Base-by-base conservation (phyloP, 164 flowering plant genomes). In the Annona cherimola region DNA sequence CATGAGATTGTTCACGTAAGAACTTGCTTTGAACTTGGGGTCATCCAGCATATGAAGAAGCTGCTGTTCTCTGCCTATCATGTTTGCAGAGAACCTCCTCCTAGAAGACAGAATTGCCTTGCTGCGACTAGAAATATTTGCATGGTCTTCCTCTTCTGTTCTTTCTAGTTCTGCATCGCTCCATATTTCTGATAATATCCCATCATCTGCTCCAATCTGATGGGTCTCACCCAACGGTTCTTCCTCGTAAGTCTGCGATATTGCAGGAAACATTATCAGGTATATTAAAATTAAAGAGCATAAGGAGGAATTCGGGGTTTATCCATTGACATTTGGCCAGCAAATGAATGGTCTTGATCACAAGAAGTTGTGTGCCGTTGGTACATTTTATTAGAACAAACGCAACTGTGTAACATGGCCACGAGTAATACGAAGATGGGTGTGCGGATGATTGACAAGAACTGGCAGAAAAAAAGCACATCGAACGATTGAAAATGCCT, bases 231-330 rank as follows among this genome's bases (percentile, higher is more conserved):
- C 83, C 42, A 86, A 68, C 67, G 96, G 85, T 61, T 88, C 93
- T 64, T 88, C 96, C 57, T 87, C 94, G 75, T 94, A 94, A 77
- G 89, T 91, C 98, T 94, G 94, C 68, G 45, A 68, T 67, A 64
- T 41, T 41, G 11, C 41, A 26, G 35, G 35, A 26, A 26, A 26
- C 35, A 26, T 26, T 26, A 26, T 26, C 35, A 26, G 35, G 35
- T 26, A 26, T 26, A 26, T 26, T 26, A 26, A 26, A 26, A 26
- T 26, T 26, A 26, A 26, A 26, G 35, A 26, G 35, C 0, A 26
- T 26, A 26, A 26, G 35, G 35, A 26, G 35, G 35, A 26, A 26
- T 26, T 26, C 35, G 35, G 35, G 35, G 35, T 26, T 26, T 26
- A 26, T 26, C 35, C 35, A 26, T 26, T 26, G 35, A 26, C 35